Evolutionary conservation across 352 stramenopile genomes (phyloP).

Genomic region (Albugo candida): DNA sequence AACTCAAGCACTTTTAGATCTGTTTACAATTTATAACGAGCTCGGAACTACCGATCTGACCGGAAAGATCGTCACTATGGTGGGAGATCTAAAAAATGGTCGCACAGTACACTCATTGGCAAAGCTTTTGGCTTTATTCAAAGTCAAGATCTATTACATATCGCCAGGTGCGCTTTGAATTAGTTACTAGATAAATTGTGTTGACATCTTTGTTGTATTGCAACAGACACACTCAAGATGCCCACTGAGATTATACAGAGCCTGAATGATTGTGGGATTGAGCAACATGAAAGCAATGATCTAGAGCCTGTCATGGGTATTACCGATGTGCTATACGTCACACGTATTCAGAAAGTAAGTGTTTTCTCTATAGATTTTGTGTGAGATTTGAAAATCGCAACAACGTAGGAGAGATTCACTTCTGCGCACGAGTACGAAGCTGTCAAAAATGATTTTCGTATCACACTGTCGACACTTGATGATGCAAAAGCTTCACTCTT

Average conservation of each 20-base stretch:
- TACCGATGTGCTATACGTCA: conserved; percentile 98
- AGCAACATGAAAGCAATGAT: conserved; percentile 73
- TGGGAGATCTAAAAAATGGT: conserved; percentile 98
- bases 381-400: not conserved
- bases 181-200: not conserved
- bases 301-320: conserved; percentile 75
- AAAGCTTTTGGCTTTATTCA: conserved; percentile 86
- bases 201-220: not conserved
- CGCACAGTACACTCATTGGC: conserved; percentile 96
- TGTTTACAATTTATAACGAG: conserved; percentile 93
- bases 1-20: conserved; percentile 96
- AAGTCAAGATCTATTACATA: conserved; percentile 84
- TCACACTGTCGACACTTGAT: conserved; percentile 46
- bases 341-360: conserved; percentile 84
- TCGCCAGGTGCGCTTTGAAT: conserved; percentile 22
- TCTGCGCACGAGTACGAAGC: conserved; percentile 86
- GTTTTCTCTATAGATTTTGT: not conserved
- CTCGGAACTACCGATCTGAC: conserved; percentile 36
- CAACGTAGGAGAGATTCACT: conserved; percentile 87
- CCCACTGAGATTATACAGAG: conserved; percentile 66
- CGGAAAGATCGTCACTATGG: conserved; percentile 88
- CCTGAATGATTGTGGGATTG: conserved; percentile 35
- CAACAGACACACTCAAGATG: conserved; percentile 57
- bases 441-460: conserved; percentile 83
- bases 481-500: conserved; percentile 82